Evolutionary conservation across 495 filamentous ascomycete genomes (phyloP).

Genomic region (Neurospora sp.): DNA sequence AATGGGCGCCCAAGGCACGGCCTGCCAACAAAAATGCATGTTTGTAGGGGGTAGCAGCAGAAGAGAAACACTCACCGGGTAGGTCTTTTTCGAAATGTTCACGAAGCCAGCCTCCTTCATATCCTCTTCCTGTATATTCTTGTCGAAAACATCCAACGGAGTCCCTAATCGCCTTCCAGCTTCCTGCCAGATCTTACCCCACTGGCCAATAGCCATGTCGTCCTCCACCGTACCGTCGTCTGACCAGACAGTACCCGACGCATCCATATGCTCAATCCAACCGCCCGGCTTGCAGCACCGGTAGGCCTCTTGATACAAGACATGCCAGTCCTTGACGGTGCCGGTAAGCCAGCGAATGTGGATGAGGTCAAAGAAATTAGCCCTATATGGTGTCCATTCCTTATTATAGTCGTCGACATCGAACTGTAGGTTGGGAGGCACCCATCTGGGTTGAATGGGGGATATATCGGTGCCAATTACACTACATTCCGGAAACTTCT

Average conservation of each 20-base stretch:
- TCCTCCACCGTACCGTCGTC: conserved; percentile 11
- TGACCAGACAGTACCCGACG: conserved; percentile 9
- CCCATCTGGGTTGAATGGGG: conserved; percentile 42
- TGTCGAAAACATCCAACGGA: conserved; percentile 11
- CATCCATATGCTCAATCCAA: conserved; percentile 16
- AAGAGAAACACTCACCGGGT: neutral
- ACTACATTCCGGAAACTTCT: conserved; percentile 40
- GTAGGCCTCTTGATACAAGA: conserved; percentile 26
- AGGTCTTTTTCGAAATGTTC: neutral
- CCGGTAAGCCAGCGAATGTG: conserved; percentile 44
- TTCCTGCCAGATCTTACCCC: conserved; percentile 12
- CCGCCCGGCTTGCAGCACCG: conserved; percentile 15
- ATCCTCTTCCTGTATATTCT: conserved; percentile 19
- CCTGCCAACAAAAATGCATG: too few species aligned
- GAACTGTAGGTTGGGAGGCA: conserved; percentile 41
- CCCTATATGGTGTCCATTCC: conserved; percentile 31
- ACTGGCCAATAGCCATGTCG: conserved; percentile 8
- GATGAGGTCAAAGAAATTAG: conserved; percentile 47
- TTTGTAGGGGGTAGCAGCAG: neutral
- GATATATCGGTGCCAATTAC: conserved; percentile 60
- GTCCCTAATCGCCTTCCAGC: conserved; percentile 6
- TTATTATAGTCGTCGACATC: conserved; percentile 41
- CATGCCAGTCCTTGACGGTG: conserved; percentile 43
- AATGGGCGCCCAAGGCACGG: too few species aligned
- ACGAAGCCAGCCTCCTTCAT: conserved; percentile 19